phyloP scores from a whole-genome alignment of 2,329 filamentous ascomycete species.

The Diaporthe citriasiana region DNA sequence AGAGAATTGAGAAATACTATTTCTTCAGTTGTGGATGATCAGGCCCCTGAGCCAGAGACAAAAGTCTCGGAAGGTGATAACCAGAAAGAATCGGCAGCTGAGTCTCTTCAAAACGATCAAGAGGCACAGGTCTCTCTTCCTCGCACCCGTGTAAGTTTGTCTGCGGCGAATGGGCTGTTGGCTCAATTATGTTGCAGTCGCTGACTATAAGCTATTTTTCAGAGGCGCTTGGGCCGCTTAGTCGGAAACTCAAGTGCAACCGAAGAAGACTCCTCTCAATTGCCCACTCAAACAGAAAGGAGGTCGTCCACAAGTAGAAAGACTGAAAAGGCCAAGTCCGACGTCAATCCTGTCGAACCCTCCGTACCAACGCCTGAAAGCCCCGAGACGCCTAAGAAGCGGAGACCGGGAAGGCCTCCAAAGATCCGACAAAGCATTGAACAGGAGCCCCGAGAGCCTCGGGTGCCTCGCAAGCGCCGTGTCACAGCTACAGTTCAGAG shows the following conservation, averaged over 20 bases:
- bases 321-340: constrained; percentile 34
- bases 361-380: constrained; percentile 10
- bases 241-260: constrained; percentile 30
- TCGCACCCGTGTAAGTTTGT: constrained; percentile 33
- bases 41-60: neutral
- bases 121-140: constrained; percentile 5
- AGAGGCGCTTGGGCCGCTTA: constrained; percentile 39
- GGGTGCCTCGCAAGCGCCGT: constrained; percentile 27
- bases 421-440: constrained; percentile 40
- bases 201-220: constrained; percentile 14
- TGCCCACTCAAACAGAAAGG: constrained; percentile 31
- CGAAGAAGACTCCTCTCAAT: constrained; percentile 33
- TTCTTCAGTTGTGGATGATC: constrained; percentile 35
- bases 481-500: constrained; percentile 9
- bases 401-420: constrained; percentile 39
- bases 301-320: constrained; percentile 29
- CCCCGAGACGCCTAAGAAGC: constrained; percentile 37
- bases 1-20: constrained; percentile 35
- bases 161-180: neutral
- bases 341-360: constrained; percentile 1
- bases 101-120: constrained; percentile 23
- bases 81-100: neutral
- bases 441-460: constrained; percentile 39
- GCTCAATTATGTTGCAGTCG: neutral
- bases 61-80: neutral